Conservation (phyloP, 1,284 basidiomycete species). For the Xerocomus amazonicus region DNA sequence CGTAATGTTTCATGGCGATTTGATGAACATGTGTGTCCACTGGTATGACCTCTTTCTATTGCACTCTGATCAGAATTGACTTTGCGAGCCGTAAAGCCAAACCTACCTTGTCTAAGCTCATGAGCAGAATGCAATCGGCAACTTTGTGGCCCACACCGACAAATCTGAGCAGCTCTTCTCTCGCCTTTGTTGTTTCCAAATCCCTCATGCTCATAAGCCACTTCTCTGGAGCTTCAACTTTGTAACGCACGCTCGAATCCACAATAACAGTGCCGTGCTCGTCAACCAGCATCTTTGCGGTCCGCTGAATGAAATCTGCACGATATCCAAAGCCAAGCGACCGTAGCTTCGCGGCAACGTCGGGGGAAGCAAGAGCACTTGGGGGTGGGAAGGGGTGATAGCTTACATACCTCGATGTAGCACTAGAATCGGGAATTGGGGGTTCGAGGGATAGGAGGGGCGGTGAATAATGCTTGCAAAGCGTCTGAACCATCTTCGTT, state of each 20-base stretch:
- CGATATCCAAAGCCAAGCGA: constrained; percentile 94
- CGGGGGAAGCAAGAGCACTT: constrained; percentile 55
- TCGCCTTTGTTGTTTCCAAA: constrained; percentile 54
- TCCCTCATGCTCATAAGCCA: constrained; percentile 63
- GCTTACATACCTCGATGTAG: constrained; percentile 26
- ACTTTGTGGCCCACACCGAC: constrained; percentile 96
- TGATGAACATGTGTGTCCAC: constrained; percentile 92
- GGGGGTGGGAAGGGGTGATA: constrained; percentile 90
- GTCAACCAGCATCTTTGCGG: constrained; percentile 76
- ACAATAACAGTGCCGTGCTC: constrained; percentile 37
- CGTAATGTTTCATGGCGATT: constrained; percentile 83
- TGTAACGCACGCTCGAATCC: constrained; percentile 1
- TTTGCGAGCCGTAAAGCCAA: neutral
- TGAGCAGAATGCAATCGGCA: constrained; percentile 91
- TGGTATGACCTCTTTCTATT: constrained; percentile 77
- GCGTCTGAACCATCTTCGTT: constrained; percentile 80
- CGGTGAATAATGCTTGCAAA: constrained; percentile 70
- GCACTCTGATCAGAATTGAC: constrained; percentile 4
- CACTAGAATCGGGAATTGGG: constrained; percentile 36
- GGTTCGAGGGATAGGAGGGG: constrained; percentile 52
- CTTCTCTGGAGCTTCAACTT: constrained; percentile 47
- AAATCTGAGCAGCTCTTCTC: constrained; percentile 74
- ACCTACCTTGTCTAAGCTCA: constrained; percentile 88
- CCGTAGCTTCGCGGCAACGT: constrained; percentile 69
- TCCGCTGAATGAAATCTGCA: constrained; percentile 84